Percentiles rank a stretch among this genome's conserved stretches.
Conservation (phyloP, 768 basidiomycete genomes). For the Erythrobasidium yunnanense region DNA sequence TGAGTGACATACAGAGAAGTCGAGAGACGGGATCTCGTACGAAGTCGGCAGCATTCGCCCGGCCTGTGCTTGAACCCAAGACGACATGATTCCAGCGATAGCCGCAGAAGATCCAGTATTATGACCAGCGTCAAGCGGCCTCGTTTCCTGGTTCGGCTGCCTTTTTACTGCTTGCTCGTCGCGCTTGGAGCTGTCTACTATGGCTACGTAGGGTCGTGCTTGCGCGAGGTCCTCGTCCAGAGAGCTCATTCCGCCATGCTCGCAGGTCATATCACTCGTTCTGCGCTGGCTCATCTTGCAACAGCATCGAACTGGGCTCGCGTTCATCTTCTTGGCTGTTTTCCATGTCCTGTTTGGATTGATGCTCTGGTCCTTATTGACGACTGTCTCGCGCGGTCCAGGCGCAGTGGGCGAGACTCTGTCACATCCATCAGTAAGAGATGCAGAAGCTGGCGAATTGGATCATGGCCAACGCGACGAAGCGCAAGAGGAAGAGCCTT, state of each 20-base stretch:
- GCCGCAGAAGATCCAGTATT: not conserved
- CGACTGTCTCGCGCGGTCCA: constrained; percentile 1
- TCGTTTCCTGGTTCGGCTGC: constrained; percentile 3
- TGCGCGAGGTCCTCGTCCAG: not conserved
- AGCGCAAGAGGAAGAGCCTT: constrained; percentile 1
- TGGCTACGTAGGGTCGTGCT: constrained; percentile 7
- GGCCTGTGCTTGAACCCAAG: too few relatives aligned
- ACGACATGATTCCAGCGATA: too few relatives aligned
- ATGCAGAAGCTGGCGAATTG: constrained; percentile 3
- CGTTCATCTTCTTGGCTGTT: not conserved
- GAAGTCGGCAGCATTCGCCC: too few relatives aligned
- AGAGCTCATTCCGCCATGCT: not conserved
- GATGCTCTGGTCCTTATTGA: constrained; percentile 6
- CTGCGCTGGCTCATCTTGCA: constrained; percentile 14
- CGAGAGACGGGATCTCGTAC: too few relatives aligned
- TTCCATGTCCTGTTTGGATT: constrained; percentile 16
- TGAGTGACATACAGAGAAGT: too few relatives aligned
- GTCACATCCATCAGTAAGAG: not conserved
- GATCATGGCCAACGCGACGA: too few relatives aligned
- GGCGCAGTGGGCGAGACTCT: constrained; percentile 16
- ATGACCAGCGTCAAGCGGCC: not conserved
- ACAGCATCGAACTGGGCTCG: not conserved
- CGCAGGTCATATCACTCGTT: constrained; percentile 17
- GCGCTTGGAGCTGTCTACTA: constrained; percentile 10
- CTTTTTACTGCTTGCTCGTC: constrained; percentile 9